Base-by-base conservation (phyloP, 345 rosid genomes). In the Eucalyptus pauciflora region DNA sequence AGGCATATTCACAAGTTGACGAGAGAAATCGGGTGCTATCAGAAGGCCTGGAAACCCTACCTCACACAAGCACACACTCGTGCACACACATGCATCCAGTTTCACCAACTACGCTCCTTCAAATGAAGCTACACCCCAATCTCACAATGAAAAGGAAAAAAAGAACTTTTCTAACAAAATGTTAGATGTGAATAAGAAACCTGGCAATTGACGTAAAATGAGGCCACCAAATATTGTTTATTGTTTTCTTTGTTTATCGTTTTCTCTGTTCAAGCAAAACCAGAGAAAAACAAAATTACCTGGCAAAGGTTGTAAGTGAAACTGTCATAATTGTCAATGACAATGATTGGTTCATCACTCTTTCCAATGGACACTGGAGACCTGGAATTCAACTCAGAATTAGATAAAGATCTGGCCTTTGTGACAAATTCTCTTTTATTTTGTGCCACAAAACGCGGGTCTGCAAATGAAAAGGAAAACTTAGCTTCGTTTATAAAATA, bases 221-320 rank as follows among this genome's bases (percentile, higher is more conserved):
- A 86, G 37, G 31, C 48, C 50, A 22, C n/a, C 52, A 8, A 29
- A 15, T 87, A 60, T 29, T 76, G 2, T 37, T 18, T 18, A 37
- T 37, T 22, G 13, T 52, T 52, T 8, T 52, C 24, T 52, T 2
- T 52, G 58, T 52, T 52, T 52, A 52, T 52, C 5, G 0, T 20
- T 76, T 20, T 76, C 48, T 76, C 29, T 41, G 85, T 37, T 76
- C 52, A 69, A 86, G 49, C 13, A 81, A 54, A 87, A 6, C 67
- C 88, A 50, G 10, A 86, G 22, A 85, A 83, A 67, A 33, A 29
- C 7, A 22, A 87, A 79, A 88, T 7, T 89, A 98, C 99, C 99
- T 98, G 99, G 62, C 99, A 97, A 90, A 98, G 98, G 93, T 96
- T 97, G 90, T 96, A 96, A 49, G 99, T 98, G 92, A 98, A 98